Evolutionary conservation across 768 basidiomycete genomes (phyloP).

Genomic region (Mycena epipterygia): DNA sequence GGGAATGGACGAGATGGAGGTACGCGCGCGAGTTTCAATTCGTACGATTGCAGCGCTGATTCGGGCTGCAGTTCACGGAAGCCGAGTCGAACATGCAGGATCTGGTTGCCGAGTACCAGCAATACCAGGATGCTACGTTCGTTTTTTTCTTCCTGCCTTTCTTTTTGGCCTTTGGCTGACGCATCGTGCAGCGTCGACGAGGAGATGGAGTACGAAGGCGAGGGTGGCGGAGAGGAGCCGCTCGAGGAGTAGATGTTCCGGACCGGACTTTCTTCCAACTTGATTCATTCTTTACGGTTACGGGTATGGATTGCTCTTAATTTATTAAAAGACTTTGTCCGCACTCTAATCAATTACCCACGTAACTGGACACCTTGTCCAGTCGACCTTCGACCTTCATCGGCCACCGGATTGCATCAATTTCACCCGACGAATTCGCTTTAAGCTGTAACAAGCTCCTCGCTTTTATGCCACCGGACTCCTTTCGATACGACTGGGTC

Average conservation of each 20-base stretch:
- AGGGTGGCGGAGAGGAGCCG: slow-evolving; percentile 73
- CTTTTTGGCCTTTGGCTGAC: slow-evolving; percentile 13
- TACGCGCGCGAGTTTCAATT: slow-evolving; percentile 40
- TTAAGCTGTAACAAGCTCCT: no score
- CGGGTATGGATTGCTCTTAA: slow-evolving; percentile 16
- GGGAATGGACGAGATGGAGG: slow-evolving; percentile 99
- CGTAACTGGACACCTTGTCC: no score
- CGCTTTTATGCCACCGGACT: no score
- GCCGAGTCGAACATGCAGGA: slow-evolving; percentile 99
- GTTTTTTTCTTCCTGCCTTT: slow-evolving; percentile 47
- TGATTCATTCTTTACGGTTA: slow-evolving; percentile 10
- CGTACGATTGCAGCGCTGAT: not conserved
- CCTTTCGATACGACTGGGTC: no score
- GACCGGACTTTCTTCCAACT: not conserved
- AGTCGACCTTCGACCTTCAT: no score
- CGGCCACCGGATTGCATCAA: no score
- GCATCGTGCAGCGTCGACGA: slow-evolving; percentile 75
- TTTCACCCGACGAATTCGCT: no score
- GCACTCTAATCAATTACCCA: not conserved
- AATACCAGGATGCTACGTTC: slow-evolving; percentile 96
- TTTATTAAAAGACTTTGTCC: not conserved
- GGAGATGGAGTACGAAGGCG: slow-evolving; percentile 82
- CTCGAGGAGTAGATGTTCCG: slow-evolving; percentile 56
- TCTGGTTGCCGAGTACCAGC: slow-evolving; percentile 97
- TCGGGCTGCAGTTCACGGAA: slow-evolving; percentile 83